phyloP scores from a whole-genome alignment of 2,329 filamentous ascomycete species.

The Sporothrix brasiliensis region DNA sequence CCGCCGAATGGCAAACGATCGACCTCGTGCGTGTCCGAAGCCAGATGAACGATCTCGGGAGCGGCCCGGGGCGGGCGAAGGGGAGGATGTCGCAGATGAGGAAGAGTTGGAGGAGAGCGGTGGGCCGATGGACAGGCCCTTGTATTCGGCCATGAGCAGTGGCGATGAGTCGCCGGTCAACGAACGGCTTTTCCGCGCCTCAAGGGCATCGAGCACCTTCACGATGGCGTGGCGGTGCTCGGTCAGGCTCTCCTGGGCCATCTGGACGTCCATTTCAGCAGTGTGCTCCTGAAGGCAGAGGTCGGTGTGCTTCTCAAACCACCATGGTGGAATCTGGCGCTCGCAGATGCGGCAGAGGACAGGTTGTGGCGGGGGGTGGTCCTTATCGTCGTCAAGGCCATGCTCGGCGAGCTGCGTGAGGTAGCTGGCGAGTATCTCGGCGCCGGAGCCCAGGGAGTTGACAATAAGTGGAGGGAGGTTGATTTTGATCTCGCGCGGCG shows the following conservation, averaged over 20 bases:
- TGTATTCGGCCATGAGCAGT: constrained; percentile 74
- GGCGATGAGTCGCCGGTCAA: constrained; percentile 53
- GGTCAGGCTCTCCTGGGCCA: constrained; percentile 86
- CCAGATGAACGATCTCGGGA: constrained; percentile 72
- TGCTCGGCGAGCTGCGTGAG: constrained; percentile 86
- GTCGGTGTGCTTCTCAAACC: constrained; percentile 99
- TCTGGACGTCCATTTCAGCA: constrained; percentile 96
- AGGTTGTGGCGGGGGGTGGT: constrained; percentile 77
- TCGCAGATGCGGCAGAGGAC: constrained; percentile 97
- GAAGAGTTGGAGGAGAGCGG: constrained; percentile 63
- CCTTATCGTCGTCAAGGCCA: constrained; percentile 72
- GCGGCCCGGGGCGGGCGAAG: constrained; percentile 70
- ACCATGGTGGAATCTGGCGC: constrained; percentile 95
- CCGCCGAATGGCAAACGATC: constrained; percentile 88
- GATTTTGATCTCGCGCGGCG: constrained; percentile 90
- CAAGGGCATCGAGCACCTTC: constrained; percentile 88
- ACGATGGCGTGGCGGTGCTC: constrained; percentile 95
- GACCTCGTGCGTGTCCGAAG: constrained; percentile 75
- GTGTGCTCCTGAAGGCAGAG: constrained; percentile 93
- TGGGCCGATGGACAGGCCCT: constrained; percentile 81
- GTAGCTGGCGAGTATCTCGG: constrained; percentile 91
- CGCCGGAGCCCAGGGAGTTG: constrained; percentile 89
- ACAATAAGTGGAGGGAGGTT: constrained; percentile 88
- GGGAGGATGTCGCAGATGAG: constrained; percentile 56
- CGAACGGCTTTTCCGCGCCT: constrained; percentile 72